Evolutionary conservation across 2,329 filamentous ascomycete species (phyloP), one percentile per base, ranked within the genome.

Genomic region (Bipolaris oryzae): DNA sequence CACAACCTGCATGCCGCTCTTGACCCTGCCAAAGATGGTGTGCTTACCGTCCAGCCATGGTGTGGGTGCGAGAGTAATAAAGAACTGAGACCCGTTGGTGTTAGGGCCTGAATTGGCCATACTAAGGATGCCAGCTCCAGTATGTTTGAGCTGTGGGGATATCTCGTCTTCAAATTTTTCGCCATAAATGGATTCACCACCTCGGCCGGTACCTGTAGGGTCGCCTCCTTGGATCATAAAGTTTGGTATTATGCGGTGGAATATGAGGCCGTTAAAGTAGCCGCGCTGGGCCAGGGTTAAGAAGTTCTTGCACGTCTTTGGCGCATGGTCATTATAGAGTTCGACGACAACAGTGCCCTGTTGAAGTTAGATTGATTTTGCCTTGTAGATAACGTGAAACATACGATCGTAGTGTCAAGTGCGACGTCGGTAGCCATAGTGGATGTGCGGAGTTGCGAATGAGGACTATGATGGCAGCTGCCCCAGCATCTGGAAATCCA

Each of bases 151-250:
- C 4, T 81, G 80, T 2, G 87, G 78, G 44, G 84, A 81, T 68
- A 98, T 94, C 82, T 99, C 95, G 79, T 99, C 95, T 59, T 89
- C 91, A 76, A 98, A 98, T 74, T 91, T 94, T 48, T 92, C 90
- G 70, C 94, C 95, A 78, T 92, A 98, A 80, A 97, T 96, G 60
- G 89, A 93, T 55, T 83, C 83, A 55, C 95, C 95, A 68, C 95
- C 95, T 57, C 92, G 87, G 50, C 95, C 95, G 1, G 92, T 97
- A 58, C 93, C 94, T 0, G 94, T 96, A 1, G 94, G 94, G 76
- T 99, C 95, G 57, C 94, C 93, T 60, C 89, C 91, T 80, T 98
- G 94, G 55, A 96, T 84, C 94, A 99, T 98, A 82, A 99, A 99
- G 78, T 91, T 87, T 50, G 91, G 88, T 72, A 99, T 98, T 68